These are phyloP conservation scores for Hippophae rhamnoides DNA, from an alignment of 306 rosid species.

Conservation along the genomic window DNA sequence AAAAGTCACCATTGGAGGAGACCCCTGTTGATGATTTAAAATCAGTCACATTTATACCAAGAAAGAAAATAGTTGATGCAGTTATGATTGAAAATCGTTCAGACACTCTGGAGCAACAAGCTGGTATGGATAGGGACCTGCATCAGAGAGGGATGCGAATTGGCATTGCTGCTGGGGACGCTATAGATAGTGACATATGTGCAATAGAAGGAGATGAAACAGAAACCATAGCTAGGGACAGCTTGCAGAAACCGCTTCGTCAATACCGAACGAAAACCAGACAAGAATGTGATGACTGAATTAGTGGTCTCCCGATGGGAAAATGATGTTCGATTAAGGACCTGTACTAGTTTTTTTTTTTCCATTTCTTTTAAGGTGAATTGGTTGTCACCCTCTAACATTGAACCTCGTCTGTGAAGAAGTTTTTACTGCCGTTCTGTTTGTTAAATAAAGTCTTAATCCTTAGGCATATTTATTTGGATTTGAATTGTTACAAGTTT, in stretches of 20 bases:
- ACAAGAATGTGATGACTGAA: slow-evolving; percentile 31
- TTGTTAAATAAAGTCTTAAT: too few relatives aligned
- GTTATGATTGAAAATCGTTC: slow-evolving; percentile 42
- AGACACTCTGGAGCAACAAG: slow-evolving; percentile 26
- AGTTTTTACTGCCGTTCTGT: too few relatives aligned
- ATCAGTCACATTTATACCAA: slow-evolving; percentile 62
- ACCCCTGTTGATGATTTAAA: slow-evolving; percentile 31
- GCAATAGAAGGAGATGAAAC: slow-evolving; percentile 92
- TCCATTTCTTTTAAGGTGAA: too few relatives aligned
- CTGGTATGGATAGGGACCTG: slow-evolving; percentile 30
- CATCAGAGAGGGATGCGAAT: slow-evolving; percentile 28
- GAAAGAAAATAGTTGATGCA: slow-evolving; percentile 58
- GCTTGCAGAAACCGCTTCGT: slow-evolving; percentile 44
- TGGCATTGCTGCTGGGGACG: slow-evolving; percentile 38
- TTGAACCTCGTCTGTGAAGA: too few relatives aligned
- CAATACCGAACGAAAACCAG: slow-evolving; percentile 52
- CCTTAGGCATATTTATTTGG: too few relatives aligned
- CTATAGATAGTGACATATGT: slow-evolving; percentile 44
- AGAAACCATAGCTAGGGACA: slow-evolving; percentile 27
- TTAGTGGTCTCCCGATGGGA: not conserved
- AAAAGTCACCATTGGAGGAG: slow-evolving; percentile 32
- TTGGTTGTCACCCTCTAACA: too few relatives aligned
- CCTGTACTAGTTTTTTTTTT: too few relatives aligned
- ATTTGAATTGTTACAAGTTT: too few relatives aligned
- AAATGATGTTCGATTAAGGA: too few relatives aligned